Evolutionary conservation across 2,329 filamentous ascomycete genomes (phyloP).

Genomic region (Aspergillus aculeatinus): DNA sequence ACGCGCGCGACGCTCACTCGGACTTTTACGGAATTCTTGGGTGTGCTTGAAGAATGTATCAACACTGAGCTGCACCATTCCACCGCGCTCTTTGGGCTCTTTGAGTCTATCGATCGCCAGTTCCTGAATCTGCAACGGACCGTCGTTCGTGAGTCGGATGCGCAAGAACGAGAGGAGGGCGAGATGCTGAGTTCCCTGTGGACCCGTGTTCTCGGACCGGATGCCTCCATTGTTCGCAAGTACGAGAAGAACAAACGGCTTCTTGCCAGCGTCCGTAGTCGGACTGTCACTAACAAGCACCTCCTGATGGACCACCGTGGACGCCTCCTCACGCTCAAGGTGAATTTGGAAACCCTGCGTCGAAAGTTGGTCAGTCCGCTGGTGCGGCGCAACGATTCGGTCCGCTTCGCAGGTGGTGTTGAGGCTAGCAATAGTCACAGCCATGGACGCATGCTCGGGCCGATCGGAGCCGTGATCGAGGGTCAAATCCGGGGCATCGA

Average conservation of each 20-base stretch:
- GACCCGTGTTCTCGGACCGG: conserved; percentile 78
- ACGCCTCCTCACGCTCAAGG: conserved; percentile 77
- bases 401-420: conserved; percentile 35
- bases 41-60: conserved; percentile 85
- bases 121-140: conserved; percentile 85
- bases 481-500: conserved; percentile 83
- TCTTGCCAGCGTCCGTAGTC: conserved; percentile 73
- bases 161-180: conserved; percentile 75
- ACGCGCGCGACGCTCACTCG: conserved; percentile 78
- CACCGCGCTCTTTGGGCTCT: conserved; percentile 79
- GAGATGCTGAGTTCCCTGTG: conserved; percentile 82
- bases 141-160: conserved; percentile 77
- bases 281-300: conserved; percentile 83
- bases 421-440: conserved; percentile 26
- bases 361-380: conserved; percentile 82
- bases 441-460: conserved; percentile 60
- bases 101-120: conserved; percentile 85
- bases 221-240: conserved; percentile 74
- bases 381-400: conserved; percentile 64
- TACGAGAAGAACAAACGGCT: conserved; percentile 87
- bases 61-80: conserved; percentile 78
- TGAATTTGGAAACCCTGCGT: conserved; percentile 80
- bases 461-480: conserved; percentile 58
- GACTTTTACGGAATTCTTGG: conserved; percentile 83
- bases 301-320: conserved; percentile 84